phyloP scores from a whole-genome alignment of 768 basidiomycete genomes.

The Lactarius sp. region DNA sequence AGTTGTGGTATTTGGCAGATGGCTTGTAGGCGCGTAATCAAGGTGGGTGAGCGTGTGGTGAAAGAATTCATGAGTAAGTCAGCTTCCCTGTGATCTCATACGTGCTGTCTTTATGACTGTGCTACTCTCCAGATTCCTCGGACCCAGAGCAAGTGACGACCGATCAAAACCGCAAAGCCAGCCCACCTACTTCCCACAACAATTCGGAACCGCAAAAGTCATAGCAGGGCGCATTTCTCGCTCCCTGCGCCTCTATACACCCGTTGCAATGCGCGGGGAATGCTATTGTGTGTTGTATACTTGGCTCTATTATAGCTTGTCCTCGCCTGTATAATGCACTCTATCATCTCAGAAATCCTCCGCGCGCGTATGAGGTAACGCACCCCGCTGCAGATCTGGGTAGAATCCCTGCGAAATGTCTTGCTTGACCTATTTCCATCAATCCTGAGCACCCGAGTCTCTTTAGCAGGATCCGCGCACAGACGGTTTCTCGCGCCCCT shows the following conservation, averaged over 20 bases:
- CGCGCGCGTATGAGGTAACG: background rate
- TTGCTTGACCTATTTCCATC: too few relatives aligned
- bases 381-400: too few relatives aligned
- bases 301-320: background rate
- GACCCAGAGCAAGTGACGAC: background rate
- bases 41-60: slow-evolving; percentile 53
- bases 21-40: slow-evolving; percentile 84
- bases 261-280: background rate
- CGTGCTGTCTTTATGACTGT: background rate
- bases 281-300: background rate
- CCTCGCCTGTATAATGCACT: background rate
- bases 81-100: background rate
- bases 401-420: too few relatives aligned
- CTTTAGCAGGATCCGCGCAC: too few relatives aligned
- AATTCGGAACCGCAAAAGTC: background rate
- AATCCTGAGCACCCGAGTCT: too few relatives aligned
- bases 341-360: background rate
- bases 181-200: background rate
- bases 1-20: slow-evolving; percentile 95
- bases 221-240: background rate
- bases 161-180: background rate
- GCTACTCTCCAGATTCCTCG: background rate
- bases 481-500: too few relatives aligned
- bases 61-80: slow-evolving; percentile 21
- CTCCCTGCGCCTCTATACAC: background rate